Evolutionary conservation across 495 filamentous ascomycete species (phyloP).

Genomic region (Evernia prunastri): DNA sequence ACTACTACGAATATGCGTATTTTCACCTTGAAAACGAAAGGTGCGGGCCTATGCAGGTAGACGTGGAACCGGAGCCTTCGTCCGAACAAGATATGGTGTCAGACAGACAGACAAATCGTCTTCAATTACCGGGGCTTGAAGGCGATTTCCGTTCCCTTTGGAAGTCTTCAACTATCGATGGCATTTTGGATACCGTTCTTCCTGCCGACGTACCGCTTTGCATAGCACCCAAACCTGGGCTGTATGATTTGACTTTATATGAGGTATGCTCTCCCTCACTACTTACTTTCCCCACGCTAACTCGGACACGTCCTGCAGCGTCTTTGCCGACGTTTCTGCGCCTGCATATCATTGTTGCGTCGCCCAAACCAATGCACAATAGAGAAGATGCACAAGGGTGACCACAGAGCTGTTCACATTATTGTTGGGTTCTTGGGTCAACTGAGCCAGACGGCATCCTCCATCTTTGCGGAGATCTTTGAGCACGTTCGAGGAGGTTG

Average conservation of each 20-base stretch:
- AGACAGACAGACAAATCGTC: background rate
- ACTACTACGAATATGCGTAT: background rate
- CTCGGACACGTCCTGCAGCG: background rate
- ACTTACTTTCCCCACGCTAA: background rate
- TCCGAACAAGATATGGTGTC: background rate
- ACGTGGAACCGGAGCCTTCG: background rate
- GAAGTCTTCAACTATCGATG: background rate
- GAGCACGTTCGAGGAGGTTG: conserved; percentile 1
- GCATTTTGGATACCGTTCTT: background rate
- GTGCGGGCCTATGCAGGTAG: background rate
- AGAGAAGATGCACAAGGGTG: background rate
- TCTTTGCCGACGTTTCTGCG: conserved; percentile 7
- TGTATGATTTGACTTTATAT: conserved; percentile 2
- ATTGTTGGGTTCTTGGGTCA: background rate
- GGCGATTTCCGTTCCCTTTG: background rate
- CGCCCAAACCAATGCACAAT: background rate
- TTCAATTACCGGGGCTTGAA: background rate
- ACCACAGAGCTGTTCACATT: background rate
- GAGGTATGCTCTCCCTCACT: background rate
- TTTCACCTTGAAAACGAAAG: background rate
- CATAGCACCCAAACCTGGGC: background rate
- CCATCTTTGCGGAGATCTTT: background rate
- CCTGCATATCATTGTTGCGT: conserved; percentile 3
- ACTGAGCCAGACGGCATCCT: background rate
- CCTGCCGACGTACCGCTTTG: background rate